These are phyloP conservation scores for Lasiodiplodia citricola DNA, from an alignment of 2,329 filamentous ascomycete genomes.

Conservation along the genomic window DNA sequence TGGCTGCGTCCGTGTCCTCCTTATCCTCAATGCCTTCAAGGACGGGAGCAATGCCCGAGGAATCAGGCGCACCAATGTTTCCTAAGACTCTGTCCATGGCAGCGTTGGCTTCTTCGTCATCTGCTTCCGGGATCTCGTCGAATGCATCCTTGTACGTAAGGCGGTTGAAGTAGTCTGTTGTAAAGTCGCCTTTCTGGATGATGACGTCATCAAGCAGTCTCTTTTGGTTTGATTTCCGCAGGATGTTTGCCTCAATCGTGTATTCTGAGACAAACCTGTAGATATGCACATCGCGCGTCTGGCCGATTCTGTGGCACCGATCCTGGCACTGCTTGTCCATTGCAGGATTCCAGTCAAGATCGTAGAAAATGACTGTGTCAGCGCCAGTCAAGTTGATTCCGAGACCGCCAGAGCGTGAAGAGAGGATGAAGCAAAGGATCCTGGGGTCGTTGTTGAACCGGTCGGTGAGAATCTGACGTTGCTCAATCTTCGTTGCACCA, in stretches of 20 bases:
- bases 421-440: slow-evolving; percentile 94
- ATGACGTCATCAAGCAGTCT: slow-evolving; percentile 97
- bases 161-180: slow-evolving; percentile 92
- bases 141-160: slow-evolving; percentile 72
- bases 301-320: slow-evolving; percentile 93
- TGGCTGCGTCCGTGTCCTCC: slow-evolving; percentile 88
- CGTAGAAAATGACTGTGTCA: slow-evolving; percentile 98
- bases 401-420: slow-evolving; percentile 89
- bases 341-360: slow-evolving; percentile 98
- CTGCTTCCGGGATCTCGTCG: slow-evolving; percentile 51
- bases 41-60: slow-evolving; percentile 69
- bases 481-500: slow-evolving; percentile 94
- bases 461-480: slow-evolving; percentile 92
- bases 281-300: slow-evolving; percentile 96
- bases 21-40: slow-evolving; percentile 90
- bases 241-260: slow-evolving; percentile 96
- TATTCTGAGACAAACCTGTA: slow-evolving; percentile 69
- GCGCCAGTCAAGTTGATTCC: slow-evolving; percentile 97
- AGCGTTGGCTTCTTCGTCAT: slow-evolving; percentile 61
- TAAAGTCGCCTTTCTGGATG: slow-evolving; percentile 97
- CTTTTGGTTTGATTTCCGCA: slow-evolving; percentile 96
- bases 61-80: slow-evolving; percentile 45
- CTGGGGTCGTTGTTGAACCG: slow-evolving; percentile 94
- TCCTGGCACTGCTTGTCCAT: slow-evolving; percentile 99
- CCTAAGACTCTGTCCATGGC: slow-evolving; percentile 87